phyloP scores from a whole-genome alignment of 768 basidiomycete species.

The Auricularia sp. region DNA sequence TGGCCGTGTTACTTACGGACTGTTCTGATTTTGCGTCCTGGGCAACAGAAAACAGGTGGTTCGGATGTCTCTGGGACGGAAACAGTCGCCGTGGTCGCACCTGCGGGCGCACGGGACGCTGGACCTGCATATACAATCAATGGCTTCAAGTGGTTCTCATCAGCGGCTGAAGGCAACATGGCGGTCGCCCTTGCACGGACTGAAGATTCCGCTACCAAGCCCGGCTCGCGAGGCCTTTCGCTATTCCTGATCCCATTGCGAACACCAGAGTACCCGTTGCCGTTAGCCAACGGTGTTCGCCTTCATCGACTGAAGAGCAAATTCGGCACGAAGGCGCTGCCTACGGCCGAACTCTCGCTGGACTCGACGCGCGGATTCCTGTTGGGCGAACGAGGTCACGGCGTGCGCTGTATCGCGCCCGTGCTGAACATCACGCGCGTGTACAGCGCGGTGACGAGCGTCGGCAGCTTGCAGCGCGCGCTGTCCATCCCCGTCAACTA shows the following conservation, averaged over 20 bases:
- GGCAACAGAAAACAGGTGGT: conserved; percentile 12
- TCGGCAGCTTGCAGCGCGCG: conserved; percentile 50
- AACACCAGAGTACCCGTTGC: conserved; percentile 14
- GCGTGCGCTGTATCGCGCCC: conserved; percentile 57
- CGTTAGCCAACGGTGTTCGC: conserved; percentile 54
- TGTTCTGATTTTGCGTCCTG: background rate
- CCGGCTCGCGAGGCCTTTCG: conserved; percentile 59
- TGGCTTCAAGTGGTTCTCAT: conserved; percentile 80
- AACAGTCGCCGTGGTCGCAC: conserved; percentile 32
- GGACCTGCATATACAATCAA: conserved; percentile 44
- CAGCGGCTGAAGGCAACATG: conserved; percentile 67
- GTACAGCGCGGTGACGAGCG: conserved; percentile 48
- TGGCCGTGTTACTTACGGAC: background rate
- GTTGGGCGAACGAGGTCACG: conserved; percentile 46
- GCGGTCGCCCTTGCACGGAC: conserved; percentile 68
- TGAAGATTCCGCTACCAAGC: conserved; percentile 30
- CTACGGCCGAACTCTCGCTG: conserved; percentile 66
- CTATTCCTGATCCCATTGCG: conserved; percentile 62
- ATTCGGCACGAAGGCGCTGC: conserved; percentile 62
- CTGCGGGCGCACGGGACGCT: conserved; percentile 31
- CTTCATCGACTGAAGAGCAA: conserved; percentile 73
- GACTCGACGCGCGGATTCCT: conserved; percentile 51
- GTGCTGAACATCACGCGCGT: conserved; percentile 72
- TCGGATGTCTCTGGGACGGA: conserved; percentile 16
- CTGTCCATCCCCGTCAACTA: conserved; percentile 59